A percentile compares a stretch with the other conserved stretches of the same genome.
These are phyloP conservation scores for Citrus hindsii DNA, from an alignment of 345 rosid species.

Conservation along the genomic window DNA sequence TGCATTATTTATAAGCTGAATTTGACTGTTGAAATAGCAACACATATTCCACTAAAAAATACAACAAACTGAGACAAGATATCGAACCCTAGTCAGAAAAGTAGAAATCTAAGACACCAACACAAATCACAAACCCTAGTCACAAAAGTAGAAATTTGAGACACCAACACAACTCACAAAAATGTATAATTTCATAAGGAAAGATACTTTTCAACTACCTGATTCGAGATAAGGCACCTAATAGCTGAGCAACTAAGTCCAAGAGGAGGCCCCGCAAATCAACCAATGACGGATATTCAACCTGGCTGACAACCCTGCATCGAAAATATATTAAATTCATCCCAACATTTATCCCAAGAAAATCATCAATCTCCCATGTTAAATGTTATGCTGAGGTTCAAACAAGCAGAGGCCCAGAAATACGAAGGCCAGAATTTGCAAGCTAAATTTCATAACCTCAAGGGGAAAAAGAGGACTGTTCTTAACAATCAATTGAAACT, in stretches of 20 bases:
- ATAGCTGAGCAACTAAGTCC: constrained; percentile 94
- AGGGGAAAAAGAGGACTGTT: neutral
- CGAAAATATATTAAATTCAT: constrained; percentile 16
- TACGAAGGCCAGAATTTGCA: neutral
- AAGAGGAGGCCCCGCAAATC: constrained; percentile 96
- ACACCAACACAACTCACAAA: neutral
- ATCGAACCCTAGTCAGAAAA: neutral
- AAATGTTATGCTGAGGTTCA: constrained; percentile 1
- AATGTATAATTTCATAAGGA: neutral
- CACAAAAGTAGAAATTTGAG: neutral
- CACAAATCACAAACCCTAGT: neutral
- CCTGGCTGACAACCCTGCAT: constrained; percentile 95
- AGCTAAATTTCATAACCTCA: no score
- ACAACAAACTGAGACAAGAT: neutral
- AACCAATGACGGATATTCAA: constrained; percentile 95
- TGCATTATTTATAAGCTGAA: neutral
- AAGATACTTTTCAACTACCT: constrained; percentile 39
- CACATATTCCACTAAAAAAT: neutral
- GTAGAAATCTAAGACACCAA: neutral
- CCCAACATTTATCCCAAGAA: neutral
- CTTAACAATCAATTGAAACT: constrained; percentile 1
- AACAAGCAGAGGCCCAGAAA: neutral
- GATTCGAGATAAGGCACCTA: constrained; percentile 97
- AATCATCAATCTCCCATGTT: neutral
- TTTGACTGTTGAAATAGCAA: neutral